Percentiles rank a stretch among this genome's conserved stretches.
phyloP scores from a whole-genome alignment of 2,329 filamentous ascomycete genomes.

The Aspergillus pseudoglaucus region DNA sequence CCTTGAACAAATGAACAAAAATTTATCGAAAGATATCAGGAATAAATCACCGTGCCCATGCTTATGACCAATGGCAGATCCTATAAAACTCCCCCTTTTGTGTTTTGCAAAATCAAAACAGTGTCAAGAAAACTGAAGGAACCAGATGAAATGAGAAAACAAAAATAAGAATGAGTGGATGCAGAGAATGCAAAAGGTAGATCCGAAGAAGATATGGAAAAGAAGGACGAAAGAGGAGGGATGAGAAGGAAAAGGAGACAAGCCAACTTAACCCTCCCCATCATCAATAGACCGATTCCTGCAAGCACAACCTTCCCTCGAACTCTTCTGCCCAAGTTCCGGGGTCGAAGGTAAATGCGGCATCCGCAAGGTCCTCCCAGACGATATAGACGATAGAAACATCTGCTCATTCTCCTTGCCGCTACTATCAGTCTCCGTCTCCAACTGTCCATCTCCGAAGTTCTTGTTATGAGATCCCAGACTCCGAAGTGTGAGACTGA shows the following conservation, averaged over 20 bases:
- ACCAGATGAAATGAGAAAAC: neutral
- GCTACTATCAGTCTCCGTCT: constrained; percentile 35
- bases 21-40: too few species aligned
- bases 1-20: too few species aligned
- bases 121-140: constrained; percentile 4
- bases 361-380: constrained; percentile 17
- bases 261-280: constrained; percentile 11
- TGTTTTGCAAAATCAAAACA: constrained; percentile 12
- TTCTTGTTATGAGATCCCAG: constrained; percentile 25
- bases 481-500: constrained; percentile 39
- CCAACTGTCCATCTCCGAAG: constrained; percentile 13
- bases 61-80: neutral
- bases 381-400: constrained; percentile 15
- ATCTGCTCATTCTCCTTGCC: constrained; percentile 29
- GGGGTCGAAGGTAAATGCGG: constrained; percentile 33
- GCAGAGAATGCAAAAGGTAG: neutral
- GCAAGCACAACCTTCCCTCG: constrained; percentile 14
- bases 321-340: constrained; percentile 19
- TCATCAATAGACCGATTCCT: constrained; percentile 30
- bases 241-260: neutral
- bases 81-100: neutral
- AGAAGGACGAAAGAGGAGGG: neutral
- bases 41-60: too few species aligned
- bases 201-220: neutral
- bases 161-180: constrained; percentile 1